Conservation (phyloP, 768 basidiomycete species). For the Mycena kentingensis region DNA sequence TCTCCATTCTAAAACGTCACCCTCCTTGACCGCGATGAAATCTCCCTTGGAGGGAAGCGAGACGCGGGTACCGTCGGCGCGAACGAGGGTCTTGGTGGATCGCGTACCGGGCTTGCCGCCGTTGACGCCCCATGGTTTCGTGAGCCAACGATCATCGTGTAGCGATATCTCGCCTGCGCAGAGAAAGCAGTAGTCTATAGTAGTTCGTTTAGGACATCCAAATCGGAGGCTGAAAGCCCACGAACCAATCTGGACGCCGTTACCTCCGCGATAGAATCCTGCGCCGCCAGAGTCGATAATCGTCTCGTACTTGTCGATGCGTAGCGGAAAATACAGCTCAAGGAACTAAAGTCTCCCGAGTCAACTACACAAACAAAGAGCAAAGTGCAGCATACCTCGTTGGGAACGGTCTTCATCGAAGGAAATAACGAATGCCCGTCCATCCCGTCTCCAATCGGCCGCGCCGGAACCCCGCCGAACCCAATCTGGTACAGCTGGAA, state of each 20-base stretch:
- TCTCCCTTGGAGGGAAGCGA: conserved; percentile 29
- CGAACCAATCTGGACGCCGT: conserved; percentile 33
- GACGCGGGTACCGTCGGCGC: conserved; percentile 25
- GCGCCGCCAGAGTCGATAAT: conserved; percentile 34
- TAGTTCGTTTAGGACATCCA: background rate
- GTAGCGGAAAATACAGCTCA: conserved; percentile 32
- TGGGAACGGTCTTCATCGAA: conserved; percentile 35
- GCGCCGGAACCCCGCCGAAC: conserved; percentile 25
- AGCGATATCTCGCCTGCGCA: conserved; percentile 31
- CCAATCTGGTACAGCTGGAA: conserved; percentile 36
- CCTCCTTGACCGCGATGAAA: conserved; percentile 27
- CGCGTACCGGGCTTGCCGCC: conserved; percentile 29
- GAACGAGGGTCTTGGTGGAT: conserved; percentile 29
- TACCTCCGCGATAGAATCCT: conserved; percentile 33
- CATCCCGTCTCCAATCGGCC: conserved; percentile 18
- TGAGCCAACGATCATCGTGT: conserved; percentile 36
- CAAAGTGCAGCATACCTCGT: conserved; percentile 20
- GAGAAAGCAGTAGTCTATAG: conserved; percentile 31
- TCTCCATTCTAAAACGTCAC: conserved; percentile 30
- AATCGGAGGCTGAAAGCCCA: background rate
- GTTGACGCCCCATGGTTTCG: conserved; percentile 39
- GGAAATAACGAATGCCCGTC: conserved; percentile 36
- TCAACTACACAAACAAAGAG: background rate
- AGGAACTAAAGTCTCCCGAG: conserved; percentile 18
- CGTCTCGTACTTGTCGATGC: conserved; percentile 32